These are phyloP conservation scores for Pittosporum tobira DNA, from an alignment of 129 eudicot species.

Conservation along the genomic window DNA sequence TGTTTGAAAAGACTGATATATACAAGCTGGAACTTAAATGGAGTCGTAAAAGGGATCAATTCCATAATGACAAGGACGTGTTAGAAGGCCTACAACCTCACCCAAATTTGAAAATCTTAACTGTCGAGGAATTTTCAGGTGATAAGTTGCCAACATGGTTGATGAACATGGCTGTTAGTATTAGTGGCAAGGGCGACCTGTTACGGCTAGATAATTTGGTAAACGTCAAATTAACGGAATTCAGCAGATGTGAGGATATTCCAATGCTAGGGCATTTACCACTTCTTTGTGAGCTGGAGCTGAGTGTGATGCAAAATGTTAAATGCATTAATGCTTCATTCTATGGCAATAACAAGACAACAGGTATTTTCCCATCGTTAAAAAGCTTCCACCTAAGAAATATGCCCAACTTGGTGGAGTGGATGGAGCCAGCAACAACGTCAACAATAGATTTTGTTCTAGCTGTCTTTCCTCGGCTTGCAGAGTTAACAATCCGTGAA, in stretches of 20 bases:
- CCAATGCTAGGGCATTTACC: slow-evolving; percentile 16
- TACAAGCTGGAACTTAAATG: background rate
- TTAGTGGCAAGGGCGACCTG: background rate
- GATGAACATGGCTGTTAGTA: background rate
- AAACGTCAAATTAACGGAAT: background rate
- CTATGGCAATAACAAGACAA: background rate
- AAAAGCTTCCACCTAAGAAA: no score
- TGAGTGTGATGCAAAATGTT: slow-evolving; percentile 4
- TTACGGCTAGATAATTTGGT: slow-evolving; percentile 2
- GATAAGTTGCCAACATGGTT: slow-evolving; percentile 15
- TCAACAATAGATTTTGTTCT: no score
- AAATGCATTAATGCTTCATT: slow-evolving; percentile 6
- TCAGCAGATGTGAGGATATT: slow-evolving; percentile 1
- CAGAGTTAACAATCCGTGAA: no score
- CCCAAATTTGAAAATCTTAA: slow-evolving; percentile 1
- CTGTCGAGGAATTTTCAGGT: background rate
- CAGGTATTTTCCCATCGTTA: no score
- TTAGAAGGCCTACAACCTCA: slow-evolving; percentile 12
- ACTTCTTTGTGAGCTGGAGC: background rate
- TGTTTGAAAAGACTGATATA: background rate
- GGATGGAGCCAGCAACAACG: no score
- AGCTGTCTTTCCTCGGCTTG: no score
- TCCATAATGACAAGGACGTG: slow-evolving; percentile 7
- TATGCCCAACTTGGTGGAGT: no score
- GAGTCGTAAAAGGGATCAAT: background rate